These are phyloP conservation scores for Chaetoscypha palmicola DNA, from an alignment of 2,329 filamentous ascomycete genomes.

Conservation along the genomic window DNA sequence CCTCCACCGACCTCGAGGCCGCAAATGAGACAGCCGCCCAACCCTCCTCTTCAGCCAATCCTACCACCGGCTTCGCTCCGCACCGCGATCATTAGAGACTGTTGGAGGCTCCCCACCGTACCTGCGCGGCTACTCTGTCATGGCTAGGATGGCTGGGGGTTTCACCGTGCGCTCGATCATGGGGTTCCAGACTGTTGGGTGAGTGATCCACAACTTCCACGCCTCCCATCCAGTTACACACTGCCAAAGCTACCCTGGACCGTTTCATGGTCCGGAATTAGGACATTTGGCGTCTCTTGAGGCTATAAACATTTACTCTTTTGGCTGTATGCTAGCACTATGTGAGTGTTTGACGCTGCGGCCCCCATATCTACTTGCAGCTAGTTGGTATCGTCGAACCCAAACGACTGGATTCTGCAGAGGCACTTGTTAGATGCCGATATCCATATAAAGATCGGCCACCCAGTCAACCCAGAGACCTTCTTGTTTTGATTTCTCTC, in stretches of 20 bases:
- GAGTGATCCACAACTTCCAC: not conserved
- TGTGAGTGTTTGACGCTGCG: conserved; percentile 3
- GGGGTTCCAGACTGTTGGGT: conserved; percentile 5
- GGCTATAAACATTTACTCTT: conserved; percentile 19
- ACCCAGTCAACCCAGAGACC: conserved; percentile 18
- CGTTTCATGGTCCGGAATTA: conserved; percentile 24
- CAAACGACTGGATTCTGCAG: conserved; percentile 15
- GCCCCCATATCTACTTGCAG: conserved; percentile 11
- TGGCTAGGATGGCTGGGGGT: conserved; percentile 6
- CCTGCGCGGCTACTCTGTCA: conserved; percentile 14
- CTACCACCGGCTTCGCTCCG: not conserved
- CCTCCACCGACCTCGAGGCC: not conserved
- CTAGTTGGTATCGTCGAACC: conserved; percentile 4
- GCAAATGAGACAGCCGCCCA: conserved; percentile 16
- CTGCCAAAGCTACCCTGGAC: conserved; percentile 10
- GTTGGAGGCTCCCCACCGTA: not conserved
- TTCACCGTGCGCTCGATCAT: not conserved
- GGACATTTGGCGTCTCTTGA: conserved; percentile 22
- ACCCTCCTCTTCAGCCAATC: conserved; percentile 7
- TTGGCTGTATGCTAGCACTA: conserved; percentile 4
- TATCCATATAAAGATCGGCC: conserved; percentile 25
- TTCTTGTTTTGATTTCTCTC: conserved; percentile 15
- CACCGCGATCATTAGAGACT: conserved; percentile 9
- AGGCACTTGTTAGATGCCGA: conserved; percentile 6
- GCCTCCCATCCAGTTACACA: conserved; percentile 9